A percentile compares a stretch with the other conserved stretches of the same genome.
Evolutionary conservation across 345 rosid species (phyloP).

Genomic region (Anastatica hierochuntica): DNA sequence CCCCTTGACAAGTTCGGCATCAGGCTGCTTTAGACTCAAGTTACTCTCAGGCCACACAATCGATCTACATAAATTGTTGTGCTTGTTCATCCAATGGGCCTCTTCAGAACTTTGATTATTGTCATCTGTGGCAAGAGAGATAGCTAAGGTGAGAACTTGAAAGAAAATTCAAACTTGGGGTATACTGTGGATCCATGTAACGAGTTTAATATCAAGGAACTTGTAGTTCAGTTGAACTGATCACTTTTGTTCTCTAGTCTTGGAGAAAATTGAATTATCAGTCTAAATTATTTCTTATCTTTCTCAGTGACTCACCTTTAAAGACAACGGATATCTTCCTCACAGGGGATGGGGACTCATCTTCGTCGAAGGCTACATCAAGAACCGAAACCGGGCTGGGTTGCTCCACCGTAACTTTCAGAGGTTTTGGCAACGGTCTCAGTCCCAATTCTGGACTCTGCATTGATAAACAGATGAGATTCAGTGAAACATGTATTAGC

Average conservation of each 20-base stretch:
- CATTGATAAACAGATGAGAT: conserved; percentile 21
- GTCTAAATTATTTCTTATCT: too few species aligned
- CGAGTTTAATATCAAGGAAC: background rate
- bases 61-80: conserved; percentile 23
- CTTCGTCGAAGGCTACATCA: conserved; percentile 62
- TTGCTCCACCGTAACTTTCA: conserved; percentile 47
- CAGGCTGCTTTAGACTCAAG: conserved; percentile 19
- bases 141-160: conserved; percentile 17
- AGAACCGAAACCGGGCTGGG: conserved; percentile 94
- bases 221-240: background rate
- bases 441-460: conserved; percentile 45
- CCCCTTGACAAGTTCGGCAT: conserved; percentile 17
- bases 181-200: conserved; percentile 1
- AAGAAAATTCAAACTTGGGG: conserved; percentile 5
- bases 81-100: conserved; percentile 32
- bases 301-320: conserved; percentile 30
- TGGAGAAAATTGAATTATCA: too few species aligned
- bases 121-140: conserved; percentile 37
- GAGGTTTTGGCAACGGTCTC: conserved; percentile 31
- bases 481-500: conserved; percentile 12
- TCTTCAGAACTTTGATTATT: conserved; percentile 33
- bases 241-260: too few species aligned
- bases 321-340: conserved; percentile 54
- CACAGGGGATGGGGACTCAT: conserved; percentile 80
- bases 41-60: conserved; percentile 30